These are phyloP conservation scores for Boletus speciosus DNA, from an alignment of 768 basidiomycete species.

Conservation along the genomic window DNA sequence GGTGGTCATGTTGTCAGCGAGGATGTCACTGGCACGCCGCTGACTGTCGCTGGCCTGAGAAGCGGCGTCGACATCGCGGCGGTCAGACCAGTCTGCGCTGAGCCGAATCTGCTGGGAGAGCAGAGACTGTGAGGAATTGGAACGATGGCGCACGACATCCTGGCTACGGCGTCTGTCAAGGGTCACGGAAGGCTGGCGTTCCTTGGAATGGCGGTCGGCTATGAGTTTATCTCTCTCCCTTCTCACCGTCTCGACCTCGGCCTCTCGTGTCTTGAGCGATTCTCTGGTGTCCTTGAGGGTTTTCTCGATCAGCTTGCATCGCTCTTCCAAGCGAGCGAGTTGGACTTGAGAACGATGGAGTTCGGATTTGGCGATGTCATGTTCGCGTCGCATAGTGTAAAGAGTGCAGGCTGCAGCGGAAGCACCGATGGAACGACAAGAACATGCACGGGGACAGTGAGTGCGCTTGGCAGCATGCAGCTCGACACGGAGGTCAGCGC, in stretches of 20 bases:
- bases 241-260: conserved; percentile 55
- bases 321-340: conserved; percentile 55
- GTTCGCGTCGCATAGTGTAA: conserved; percentile 47
- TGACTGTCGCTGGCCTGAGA: conserved; percentile 14
- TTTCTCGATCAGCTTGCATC: conserved; percentile 59
- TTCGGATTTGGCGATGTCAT: conserved; percentile 53
- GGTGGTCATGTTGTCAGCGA: conserved; percentile 28
- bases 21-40: conserved; percentile 11
- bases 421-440: conserved; percentile 32
- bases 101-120: conserved; percentile 31
- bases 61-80: conserved; percentile 13
- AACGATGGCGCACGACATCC: conserved; percentile 25
- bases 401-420: conserved; percentile 43
- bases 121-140: conserved; percentile 29
- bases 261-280: conserved; percentile 51
- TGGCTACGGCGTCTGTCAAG: conserved; percentile 30
- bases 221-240: conserved; percentile 34
- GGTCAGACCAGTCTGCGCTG: conserved; percentile 33
- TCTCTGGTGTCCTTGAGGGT: conserved; percentile 64
- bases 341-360: conserved; percentile 53
- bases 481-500: conserved; percentile 45
- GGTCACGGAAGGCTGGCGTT: conserved; percentile 19
- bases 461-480: conserved; percentile 34
- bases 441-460: conserved; percentile 30
- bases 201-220: conserved; percentile 19